Percentiles rank a stretch among this genome's conserved stretches.
Conservation (phyloP, 2,329 filamentous ascomycete genomes). For the Lojkania enalia region DNA sequence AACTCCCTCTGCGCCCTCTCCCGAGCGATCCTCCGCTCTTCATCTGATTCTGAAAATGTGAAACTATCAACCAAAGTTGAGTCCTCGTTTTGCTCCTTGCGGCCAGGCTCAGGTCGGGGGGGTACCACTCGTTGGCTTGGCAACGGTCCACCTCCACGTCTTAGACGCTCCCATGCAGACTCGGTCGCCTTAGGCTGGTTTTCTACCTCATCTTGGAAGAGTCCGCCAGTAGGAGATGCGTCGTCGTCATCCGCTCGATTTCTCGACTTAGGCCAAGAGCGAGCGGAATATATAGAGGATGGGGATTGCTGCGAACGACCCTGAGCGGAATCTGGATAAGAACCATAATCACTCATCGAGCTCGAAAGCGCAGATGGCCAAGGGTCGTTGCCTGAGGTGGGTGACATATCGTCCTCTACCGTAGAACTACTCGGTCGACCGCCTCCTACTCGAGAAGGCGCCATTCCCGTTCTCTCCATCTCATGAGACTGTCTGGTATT, state of each 20-base stretch:
- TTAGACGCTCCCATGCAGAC: conserved; percentile 51
- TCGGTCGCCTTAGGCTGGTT: conserved; percentile 30
- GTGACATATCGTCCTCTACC: conserved; percentile 46
- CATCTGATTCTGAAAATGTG: conserved; percentile 48
- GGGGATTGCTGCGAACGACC: background rate
- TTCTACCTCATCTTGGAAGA: conserved; percentile 38
- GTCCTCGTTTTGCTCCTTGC: conserved; percentile 30
- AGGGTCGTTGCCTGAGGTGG: conserved; percentile 43
- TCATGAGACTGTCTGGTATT: background rate
- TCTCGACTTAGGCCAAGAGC: background rate
- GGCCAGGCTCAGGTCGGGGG: conserved; percentile 22
- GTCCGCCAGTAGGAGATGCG: conserved; percentile 42
- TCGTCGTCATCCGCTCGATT: conserved; percentile 30
- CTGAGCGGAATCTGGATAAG: conserved; percentile 6
- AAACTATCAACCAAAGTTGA: conserved; percentile 49
- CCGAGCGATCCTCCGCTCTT: conserved; percentile 49
- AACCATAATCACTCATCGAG: conserved; percentile 24
- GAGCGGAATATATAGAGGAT: background rate
- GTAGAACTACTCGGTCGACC: background rate
- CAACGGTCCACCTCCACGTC: conserved; percentile 35
- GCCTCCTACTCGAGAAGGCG: background rate
- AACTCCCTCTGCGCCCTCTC: conserved; percentile 55
- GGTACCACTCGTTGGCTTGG: conserved; percentile 15
- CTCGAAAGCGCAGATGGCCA: conserved; percentile 21
- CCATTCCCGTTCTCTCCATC: conserved; percentile 26